These are phyloP conservation scores for Talaromyces stipitatus DNA, from an alignment of 495 filamentous ascomycete species.

Conservation along the genomic window DNA sequence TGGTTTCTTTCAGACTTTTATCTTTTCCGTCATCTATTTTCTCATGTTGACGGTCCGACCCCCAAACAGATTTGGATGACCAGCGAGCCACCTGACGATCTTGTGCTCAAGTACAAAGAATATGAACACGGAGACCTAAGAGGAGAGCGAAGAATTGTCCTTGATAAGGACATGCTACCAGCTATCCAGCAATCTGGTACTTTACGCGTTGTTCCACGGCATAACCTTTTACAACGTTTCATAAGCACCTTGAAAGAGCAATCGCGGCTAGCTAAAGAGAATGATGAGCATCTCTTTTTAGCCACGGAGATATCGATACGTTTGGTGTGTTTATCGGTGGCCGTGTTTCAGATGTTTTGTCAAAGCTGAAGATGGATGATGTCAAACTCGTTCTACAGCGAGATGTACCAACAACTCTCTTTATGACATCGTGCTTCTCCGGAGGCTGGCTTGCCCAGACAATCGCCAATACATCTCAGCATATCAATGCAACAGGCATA, in stretches of 20 bases:
- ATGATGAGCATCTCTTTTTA: slow-evolving; percentile 5
- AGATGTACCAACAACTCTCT: slow-evolving; percentile 9
- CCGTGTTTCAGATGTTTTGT: not conserved
- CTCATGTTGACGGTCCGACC: not conserved
- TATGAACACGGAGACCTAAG: slow-evolving; percentile 11
- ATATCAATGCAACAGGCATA: slow-evolving; percentile 9
- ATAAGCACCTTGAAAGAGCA: slow-evolving; percentile 5
- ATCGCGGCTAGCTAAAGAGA: not conserved
- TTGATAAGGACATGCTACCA: slow-evolving; percentile 8
- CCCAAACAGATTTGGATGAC: slow-evolving; percentile 14
- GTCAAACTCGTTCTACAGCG: slow-evolving; percentile 2
- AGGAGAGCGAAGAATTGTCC: slow-evolving; percentile 10
- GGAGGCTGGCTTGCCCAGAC: slow-evolving; percentile 11
- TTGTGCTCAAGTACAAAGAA: slow-evolving; percentile 14
- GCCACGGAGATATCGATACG: slow-evolving; percentile 6
- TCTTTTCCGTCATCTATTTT: slow-evolving; percentile 15
- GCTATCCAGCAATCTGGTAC: not conserved
- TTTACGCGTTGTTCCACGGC: slow-evolving; percentile 1
- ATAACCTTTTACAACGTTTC: not conserved
- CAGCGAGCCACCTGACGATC: slow-evolving; percentile 1
- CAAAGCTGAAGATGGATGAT: slow-evolving; percentile 7
- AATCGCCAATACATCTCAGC: not conserved
- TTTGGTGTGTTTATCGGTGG: slow-evolving; percentile 3
- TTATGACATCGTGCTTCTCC: slow-evolving; percentile 14
- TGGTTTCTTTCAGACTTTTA: slow-evolving; percentile 17